These are phyloP conservation scores for Aureobasidium leucospermi DNA, from an alignment of 2,329 filamentous ascomycete genomes.

Conservation along the genomic window DNA sequence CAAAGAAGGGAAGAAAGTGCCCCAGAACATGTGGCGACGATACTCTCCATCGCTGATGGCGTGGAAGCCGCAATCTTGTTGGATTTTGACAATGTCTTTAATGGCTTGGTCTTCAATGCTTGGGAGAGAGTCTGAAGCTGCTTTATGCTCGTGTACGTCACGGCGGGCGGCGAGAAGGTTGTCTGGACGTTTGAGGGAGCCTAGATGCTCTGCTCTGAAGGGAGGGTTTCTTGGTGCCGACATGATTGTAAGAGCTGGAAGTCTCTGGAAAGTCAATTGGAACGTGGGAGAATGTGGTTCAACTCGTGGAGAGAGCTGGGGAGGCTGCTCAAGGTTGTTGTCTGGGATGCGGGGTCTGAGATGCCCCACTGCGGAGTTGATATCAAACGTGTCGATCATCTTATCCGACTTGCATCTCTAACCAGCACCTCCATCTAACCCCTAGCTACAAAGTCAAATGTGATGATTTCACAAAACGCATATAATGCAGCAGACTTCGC, in stretches of 20 bases:
- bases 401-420: not conserved
- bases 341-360: not conserved
- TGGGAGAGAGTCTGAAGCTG: constrained; percentile 45
- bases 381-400: not conserved
- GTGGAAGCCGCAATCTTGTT: constrained; percentile 53
- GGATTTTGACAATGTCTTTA: constrained; percentile 54
- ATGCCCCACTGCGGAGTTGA: not conserved
- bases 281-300: not conserved
- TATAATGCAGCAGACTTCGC: too few species aligned
- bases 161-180: constrained; percentile 51
- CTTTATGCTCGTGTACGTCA: constrained; percentile 45
- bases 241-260: not conserved
- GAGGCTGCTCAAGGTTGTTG: not conserved
- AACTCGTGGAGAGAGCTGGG: not conserved
- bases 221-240: constrained; percentile 42
- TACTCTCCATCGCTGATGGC: constrained; percentile 62
- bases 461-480: too few species aligned
- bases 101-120: constrained; percentile 57
- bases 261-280: not conserved
- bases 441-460: too few species aligned
- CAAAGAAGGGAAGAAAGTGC: constrained; percentile 48
- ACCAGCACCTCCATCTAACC: too few species aligned
- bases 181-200: constrained; percentile 55
- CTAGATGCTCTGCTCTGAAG: constrained; percentile 53
- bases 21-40: constrained; percentile 46